Evolutionary conservation across 306 rosid species (phyloP).

Genomic region (Vicia faba): DNA sequence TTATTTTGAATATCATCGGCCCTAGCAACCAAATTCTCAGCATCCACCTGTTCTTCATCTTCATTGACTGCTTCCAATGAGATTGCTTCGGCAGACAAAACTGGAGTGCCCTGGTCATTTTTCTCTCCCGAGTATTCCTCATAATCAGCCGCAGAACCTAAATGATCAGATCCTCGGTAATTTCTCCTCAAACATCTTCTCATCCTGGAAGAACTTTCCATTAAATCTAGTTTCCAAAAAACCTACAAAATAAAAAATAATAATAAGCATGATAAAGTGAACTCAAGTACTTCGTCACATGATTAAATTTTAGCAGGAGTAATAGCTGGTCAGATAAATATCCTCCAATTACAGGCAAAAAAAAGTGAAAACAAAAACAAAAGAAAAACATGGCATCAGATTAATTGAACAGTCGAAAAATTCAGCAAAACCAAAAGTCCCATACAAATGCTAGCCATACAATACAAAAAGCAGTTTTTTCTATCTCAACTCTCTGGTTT

Average conservation of each 20-base stretch:
- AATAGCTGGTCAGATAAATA: slow-evolving; percentile 22
- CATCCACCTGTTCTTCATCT: slow-evolving; percentile 70
- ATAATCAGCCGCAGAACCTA: slow-evolving; percentile 81
- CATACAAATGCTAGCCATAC: slow-evolving; percentile 10
- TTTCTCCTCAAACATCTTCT: slow-evolving; percentile 82
- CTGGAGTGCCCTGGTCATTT: slow-evolving; percentile 59
- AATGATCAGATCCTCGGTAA: slow-evolving; percentile 85
- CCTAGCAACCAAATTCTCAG: slow-evolving; percentile 55
- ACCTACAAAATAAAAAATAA: slow-evolving; percentile 54
- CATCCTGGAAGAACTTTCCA: slow-evolving; percentile 97
- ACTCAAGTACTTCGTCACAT: neutral
- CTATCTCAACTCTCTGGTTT: slow-evolving; percentile 12
- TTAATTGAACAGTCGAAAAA: slow-evolving; percentile 38
- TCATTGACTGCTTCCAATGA: slow-evolving; percentile 70
- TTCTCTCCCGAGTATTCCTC: slow-evolving; percentile 54
- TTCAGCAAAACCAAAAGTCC: slow-evolving; percentile 15
- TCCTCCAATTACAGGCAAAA: slow-evolving; percentile 11
- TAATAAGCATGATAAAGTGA: slow-evolving; percentile 27
- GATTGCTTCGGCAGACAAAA: slow-evolving; percentile 77
- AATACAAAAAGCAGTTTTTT: slow-evolving; percentile 20
- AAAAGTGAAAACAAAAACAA: slow-evolving; percentile 11
- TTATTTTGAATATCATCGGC: slow-evolving; percentile 46
- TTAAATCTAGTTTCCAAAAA: slow-evolving; percentile 93
- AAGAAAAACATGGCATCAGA: slow-evolving; percentile 23
- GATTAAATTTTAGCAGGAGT: slow-evolving; percentile 31